Evolutionary conservation across 495 filamentous ascomycete species (phyloP), one percentile per base, ranked within the genome.

Genomic region (Pyrenopolyporus hunteri): DNA sequence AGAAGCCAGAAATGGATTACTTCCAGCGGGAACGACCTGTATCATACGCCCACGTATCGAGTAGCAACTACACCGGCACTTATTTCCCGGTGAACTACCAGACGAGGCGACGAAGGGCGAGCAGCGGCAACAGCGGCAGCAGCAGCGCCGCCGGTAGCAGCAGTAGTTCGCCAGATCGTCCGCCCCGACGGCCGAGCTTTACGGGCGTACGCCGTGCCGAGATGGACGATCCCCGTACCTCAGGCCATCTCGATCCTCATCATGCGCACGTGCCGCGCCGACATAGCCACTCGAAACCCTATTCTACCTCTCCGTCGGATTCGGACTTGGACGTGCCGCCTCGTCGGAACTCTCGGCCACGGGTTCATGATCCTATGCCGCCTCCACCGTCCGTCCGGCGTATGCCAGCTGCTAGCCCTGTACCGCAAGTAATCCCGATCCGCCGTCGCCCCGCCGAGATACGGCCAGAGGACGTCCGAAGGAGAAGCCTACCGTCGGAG

Each of bases 211-310:
- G 60, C 17, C 54, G 58, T 6, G 31, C 68, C 11, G 64, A 63
- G 25, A 53, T 58, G 49, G 58, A 63, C 35, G 51, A 55, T 6
- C 36, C 37, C 26, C 67, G 61, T 17, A 5, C 61, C 16, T 61
- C 67, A 17, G 46, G 36, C 7, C 66, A 72, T 55, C 53, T 64
- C 23, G 67, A 70, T 22, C 47, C 73, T 32, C 68, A 36, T 13
- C 63, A 57, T 7, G 44, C 68, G 4, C 31, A 50, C 2, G 36
- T 43, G 6, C 45, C 55, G 10, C 71, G 65, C 20, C 70, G 71
- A 7, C 70, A 73, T 48, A 74, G 71, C 39, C 66, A 73, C 19
- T 31, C 68, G 11, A 60, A 52, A 13, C 68, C 64, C 26, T 67
- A 67, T 25, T 47, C 58, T 14, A 39, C 36, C 29, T 58, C 52